Percentiles rank a stretch among this genome's conserved stretches.
Conservation (phyloP, 441 rosid species). For the Jatropha multifida region DNA sequence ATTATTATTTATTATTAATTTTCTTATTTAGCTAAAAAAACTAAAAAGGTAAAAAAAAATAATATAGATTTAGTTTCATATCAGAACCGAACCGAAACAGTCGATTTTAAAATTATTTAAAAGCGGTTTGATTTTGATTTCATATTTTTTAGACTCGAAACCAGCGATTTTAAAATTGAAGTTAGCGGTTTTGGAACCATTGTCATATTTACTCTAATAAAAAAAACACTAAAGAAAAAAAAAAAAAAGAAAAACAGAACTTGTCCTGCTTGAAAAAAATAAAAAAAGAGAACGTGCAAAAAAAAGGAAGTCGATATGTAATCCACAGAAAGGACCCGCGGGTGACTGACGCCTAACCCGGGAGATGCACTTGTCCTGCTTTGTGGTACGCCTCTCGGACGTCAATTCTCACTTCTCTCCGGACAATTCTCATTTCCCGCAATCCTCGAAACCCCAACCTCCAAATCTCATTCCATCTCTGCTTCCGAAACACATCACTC, state of each 20-base stretch:
- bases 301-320: not conserved
- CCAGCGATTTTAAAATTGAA: too few species aligned
- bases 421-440: slow-evolving; percentile 18
- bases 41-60: too few species aligned
- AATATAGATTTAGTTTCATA: too few species aligned
- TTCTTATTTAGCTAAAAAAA: too few species aligned
- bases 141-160: too few species aligned
- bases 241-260: not conserved
- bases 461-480: not conserved
- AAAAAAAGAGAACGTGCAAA: slow-evolving; percentile 6
- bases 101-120: too few species aligned
- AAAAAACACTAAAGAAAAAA: not conserved
- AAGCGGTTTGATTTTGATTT: too few species aligned
- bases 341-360: slow-evolving; percentile 1
- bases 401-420: not conserved
- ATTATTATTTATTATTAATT: too few species aligned
- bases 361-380: not conserved
- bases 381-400: not conserved
- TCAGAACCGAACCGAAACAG: too few species aligned
- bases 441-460: slow-evolving; percentile 11
- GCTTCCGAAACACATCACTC: not conserved
- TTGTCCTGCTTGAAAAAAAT: not conserved
- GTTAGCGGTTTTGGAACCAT: too few species aligned
- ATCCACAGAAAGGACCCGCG: not conserved
- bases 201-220: too few species aligned